A percentile compares a stretch with the other conserved stretches of the same genome.
phyloP scores from a whole-genome alignment of 106 monocot genomes.

The Allium fistulosum region DNA sequence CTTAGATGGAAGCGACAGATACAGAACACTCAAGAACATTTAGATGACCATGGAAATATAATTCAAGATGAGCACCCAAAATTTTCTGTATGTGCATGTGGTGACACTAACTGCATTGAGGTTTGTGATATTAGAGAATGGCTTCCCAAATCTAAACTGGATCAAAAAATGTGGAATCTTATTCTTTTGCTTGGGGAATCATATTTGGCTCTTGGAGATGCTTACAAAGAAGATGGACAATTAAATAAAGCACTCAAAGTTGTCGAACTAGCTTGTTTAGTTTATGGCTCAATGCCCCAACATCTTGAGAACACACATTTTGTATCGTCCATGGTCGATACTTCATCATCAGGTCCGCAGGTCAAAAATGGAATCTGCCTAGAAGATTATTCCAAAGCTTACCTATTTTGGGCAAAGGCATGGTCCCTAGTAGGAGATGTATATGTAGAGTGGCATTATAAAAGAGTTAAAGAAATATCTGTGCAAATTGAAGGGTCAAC shows the following conservation, averaged over 20 bases:
- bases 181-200: slow-evolving; percentile 95
- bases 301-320: slow-evolving; percentile 72
- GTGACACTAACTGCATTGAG: slow-evolving; percentile 92
- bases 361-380: slow-evolving; percentile 8
- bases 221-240: slow-evolving; percentile 78
- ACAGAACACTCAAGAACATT: slow-evolving; percentile 40
- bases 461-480: slow-evolving; percentile 24
- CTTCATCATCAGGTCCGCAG: slow-evolving; percentile 20
- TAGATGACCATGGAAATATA: slow-evolving; percentile 27
- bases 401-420: slow-evolving; percentile 85
- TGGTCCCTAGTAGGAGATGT: slow-evolving; percentile 96
- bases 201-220: slow-evolving; percentile 90
- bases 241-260: slow-evolving; percentile 66
- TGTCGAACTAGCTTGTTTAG: slow-evolving; percentile 80
- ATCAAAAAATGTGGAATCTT: slow-evolving; percentile 94
- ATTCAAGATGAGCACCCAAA: slow-evolving; percentile 30
- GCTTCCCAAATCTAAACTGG: slow-evolving; percentile 91
- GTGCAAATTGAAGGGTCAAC: slow-evolving; percentile 22
- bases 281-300: slow-evolving; percentile 98
- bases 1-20: slow-evolving; percentile 94
- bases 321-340: slow-evolving; percentile 73
- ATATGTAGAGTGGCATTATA: slow-evolving; percentile 61
- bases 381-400: slow-evolving; percentile 27
- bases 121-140: slow-evolving; percentile 96
- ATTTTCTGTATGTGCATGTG: slow-evolving; percentile 70